Evolutionary conservation across 352 stramenopile genomes (phyloP).

Genomic region (Phytophthora aleatoria): DNA sequence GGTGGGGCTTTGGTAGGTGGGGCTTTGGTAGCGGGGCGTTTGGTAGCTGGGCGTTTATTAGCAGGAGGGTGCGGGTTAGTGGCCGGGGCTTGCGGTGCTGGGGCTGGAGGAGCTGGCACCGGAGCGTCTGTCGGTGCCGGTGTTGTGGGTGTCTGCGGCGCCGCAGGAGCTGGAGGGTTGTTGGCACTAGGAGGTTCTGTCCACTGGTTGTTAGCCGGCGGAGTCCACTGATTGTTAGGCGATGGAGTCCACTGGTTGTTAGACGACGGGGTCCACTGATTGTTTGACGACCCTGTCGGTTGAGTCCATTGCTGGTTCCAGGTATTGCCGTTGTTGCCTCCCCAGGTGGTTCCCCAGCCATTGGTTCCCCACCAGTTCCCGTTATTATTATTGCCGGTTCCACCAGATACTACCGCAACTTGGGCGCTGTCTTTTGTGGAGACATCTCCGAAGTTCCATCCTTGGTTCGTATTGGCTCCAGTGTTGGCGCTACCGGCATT

Average conservation of each 20-base stretch:
- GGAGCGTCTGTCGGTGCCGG: too few relatives aligned
- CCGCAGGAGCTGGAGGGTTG: conserved; percentile 4
- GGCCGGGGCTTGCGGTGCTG: neutral
- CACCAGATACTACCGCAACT: conserved; percentile 17
- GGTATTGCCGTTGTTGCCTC: conserved; percentile 6
- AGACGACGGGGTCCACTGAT: conserved; percentile 13
- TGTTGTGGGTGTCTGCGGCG: conserved; percentile 2
- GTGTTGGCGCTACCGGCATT: conserved; percentile 31
- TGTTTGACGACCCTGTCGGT: neutral
- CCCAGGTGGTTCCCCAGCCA: conserved; percentile 13
- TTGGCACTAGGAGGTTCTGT: conserved; percentile 13
- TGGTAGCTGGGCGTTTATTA: neutral
- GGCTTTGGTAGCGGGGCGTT: neutral
- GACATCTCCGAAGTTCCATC: conserved; percentile 37
- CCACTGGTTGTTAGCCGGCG: conserved; percentile 17
- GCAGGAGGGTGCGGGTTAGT: neutral
- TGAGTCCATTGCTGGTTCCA: conserved; percentile 15
- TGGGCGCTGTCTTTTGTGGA: conserved; percentile 22
- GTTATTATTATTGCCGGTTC: conserved; percentile 11
- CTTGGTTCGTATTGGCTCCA: conserved; percentile 28
- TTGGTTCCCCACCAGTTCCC: conserved; percentile 28
- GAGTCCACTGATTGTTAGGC: conserved; percentile 11
- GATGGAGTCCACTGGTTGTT: conserved; percentile 18
- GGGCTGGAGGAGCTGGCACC: neutral
- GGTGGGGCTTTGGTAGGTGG: neutral